These are phyloP conservation scores for Dactylonectria macrodidyma DNA, from an alignment of 2,329 filamentous ascomycete genomes.

Conservation along the genomic window DNA sequence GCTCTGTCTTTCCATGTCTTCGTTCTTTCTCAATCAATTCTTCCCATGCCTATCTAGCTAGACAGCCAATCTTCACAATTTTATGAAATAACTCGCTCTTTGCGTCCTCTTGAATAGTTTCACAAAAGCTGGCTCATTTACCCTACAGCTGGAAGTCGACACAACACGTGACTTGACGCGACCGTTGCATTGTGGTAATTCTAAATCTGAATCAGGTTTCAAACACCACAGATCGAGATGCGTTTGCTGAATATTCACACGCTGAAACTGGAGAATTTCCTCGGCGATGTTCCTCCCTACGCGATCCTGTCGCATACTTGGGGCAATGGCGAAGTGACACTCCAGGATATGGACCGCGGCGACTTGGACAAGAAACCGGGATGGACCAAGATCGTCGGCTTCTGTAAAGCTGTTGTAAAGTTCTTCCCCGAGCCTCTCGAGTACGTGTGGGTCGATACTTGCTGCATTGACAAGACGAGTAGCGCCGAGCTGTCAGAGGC, in stretches of 20 bases:
- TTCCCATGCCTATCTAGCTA: too few relatives aligned
- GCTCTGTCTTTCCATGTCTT: too few relatives aligned
- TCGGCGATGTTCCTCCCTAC: slow-evolving; percentile 30
- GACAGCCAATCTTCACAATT: too few relatives aligned
- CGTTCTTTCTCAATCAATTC: too few relatives aligned
- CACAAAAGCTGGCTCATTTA: too few relatives aligned
- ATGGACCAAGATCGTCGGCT: slow-evolving; percentile 34
- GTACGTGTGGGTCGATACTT: slow-evolving; percentile 35
- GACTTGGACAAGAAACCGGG: slow-evolving; percentile 20
- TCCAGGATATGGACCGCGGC: slow-evolving; percentile 27
- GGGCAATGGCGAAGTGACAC: slow-evolving; percentile 25
- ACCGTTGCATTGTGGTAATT: background rate
- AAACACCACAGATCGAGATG: slow-evolving; percentile 11
- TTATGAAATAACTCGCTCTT: too few relatives aligned
- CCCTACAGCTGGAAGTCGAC: too few relatives aligned
- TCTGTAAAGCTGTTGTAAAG: slow-evolving; percentile 12
- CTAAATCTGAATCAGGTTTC: background rate
- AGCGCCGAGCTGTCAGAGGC: slow-evolving; percentile 40
- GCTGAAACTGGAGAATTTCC: slow-evolving; percentile 20
- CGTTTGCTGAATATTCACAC: slow-evolving; percentile 32
- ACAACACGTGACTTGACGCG: background rate
- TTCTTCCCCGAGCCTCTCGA: slow-evolving; percentile 13
- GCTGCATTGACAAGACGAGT: slow-evolving; percentile 37
- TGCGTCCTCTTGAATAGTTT: too few relatives aligned
- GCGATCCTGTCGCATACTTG: slow-evolving; percentile 35